Conservation (phyloP, 106 monocot genomes). For the Dioscorea zingiberensis region DNA sequence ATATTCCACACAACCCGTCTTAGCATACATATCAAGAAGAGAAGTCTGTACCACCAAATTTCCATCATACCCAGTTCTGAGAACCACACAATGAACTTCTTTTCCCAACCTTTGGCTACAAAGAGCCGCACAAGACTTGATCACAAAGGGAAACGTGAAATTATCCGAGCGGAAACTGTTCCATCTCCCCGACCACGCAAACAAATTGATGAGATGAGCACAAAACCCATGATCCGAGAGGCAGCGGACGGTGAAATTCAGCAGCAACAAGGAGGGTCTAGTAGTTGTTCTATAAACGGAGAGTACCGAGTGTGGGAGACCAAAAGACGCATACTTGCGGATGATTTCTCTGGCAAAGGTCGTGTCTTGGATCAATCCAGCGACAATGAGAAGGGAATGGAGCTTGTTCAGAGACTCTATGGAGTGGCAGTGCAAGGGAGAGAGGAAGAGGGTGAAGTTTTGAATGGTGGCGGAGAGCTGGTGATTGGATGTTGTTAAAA, state of each 20-base stretch:
- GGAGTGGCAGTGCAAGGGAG: constrained; percentile 7
- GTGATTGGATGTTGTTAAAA: background rate
- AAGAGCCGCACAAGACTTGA: constrained; percentile 50
- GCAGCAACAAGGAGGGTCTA: constrained; percentile 23
- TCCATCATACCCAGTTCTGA: constrained; percentile 31
- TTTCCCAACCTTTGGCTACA: constrained; percentile 12
- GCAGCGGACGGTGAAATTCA: constrained; percentile 35
- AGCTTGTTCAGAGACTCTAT: constrained; percentile 18
- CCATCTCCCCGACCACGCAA: constrained; percentile 6
- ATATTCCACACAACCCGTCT: constrained; percentile 20
- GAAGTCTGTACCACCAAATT: constrained; percentile 48
- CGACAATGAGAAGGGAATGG: constrained; percentile 18
- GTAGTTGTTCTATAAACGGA: constrained; percentile 6
- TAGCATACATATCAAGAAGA: constrained; percentile 59
- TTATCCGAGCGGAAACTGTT: constrained; percentile 24
- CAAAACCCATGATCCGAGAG: constrained; percentile 44
- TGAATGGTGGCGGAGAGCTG: background rate
- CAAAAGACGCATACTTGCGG: constrained; percentile 12
- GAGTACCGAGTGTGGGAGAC: constrained; percentile 7
- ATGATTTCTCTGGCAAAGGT: constrained; percentile 10
- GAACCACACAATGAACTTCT: constrained; percentile 38
- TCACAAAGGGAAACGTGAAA: constrained; percentile 56
- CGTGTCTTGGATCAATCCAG: constrained; percentile 1
- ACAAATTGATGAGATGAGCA: constrained; percentile 29
- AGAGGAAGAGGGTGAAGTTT: background rate